phyloP scores from a whole-genome alignment of 2,329 filamentous ascomycete species.

The Colletotrichum abscissum region DNA sequence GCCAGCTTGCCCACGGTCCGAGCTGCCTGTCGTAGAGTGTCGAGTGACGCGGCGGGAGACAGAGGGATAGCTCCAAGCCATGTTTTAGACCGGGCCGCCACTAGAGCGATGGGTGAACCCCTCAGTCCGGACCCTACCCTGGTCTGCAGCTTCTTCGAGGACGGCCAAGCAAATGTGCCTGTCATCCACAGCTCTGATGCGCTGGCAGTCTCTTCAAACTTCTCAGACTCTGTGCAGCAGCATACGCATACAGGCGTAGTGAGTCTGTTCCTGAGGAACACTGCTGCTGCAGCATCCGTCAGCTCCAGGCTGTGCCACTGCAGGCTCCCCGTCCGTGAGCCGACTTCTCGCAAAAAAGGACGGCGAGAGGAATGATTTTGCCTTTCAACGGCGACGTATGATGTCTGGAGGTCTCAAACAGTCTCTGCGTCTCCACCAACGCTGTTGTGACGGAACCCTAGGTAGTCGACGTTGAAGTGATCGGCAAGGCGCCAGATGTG shows the following conservation, averaged over 20 bases:
- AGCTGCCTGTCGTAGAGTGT: constrained; percentile 10
- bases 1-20: constrained; percentile 12
- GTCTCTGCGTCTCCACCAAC: constrained; percentile 9
- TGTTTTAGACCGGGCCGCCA: constrained; percentile 35
- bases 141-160: background rate
- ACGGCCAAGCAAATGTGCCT: constrained; percentile 5
- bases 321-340: constrained; percentile 20
- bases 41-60: constrained; percentile 16
- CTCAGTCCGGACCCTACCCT: constrained; percentile 8
- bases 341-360: background rate
- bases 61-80: constrained; percentile 27
- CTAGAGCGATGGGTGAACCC: constrained; percentile 14
- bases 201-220: constrained; percentile 9
- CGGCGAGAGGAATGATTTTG: background rate
- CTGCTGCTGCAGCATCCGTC: constrained; percentile 11
- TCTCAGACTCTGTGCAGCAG: background rate
- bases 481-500: background rate
- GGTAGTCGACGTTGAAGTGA: constrained; percentile 1
- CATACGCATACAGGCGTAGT: background rate
- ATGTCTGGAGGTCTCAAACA: constrained; percentile 10
- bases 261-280: background rate
- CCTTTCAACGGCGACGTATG: constrained; percentile 15
- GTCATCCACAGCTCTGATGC: constrained; percentile 12
- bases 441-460: constrained; percentile 18
- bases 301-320: constrained; percentile 18